These are phyloP conservation scores for Sporisorium graminicola DNA, from an alignment of 1,284 basidiomycete genomes.

Conservation along the genomic window DNA sequence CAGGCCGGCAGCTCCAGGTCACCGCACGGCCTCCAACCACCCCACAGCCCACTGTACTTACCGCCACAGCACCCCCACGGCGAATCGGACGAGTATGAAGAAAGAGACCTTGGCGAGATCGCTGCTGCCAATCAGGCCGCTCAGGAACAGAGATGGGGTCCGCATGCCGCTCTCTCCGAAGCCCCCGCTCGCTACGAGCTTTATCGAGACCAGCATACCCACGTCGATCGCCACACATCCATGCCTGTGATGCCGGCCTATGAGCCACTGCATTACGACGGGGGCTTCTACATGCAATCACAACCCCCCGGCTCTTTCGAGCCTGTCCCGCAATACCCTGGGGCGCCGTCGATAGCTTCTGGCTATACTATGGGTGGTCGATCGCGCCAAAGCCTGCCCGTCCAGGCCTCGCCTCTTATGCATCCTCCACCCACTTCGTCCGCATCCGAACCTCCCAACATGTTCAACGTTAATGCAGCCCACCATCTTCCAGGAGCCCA, in stretches of 20 bases:
- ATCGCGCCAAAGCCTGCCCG: slow-evolving; percentile 38
- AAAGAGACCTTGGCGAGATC: slow-evolving; percentile 47
- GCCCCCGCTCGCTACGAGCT: slow-evolving; percentile 29
- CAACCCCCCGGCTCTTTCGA: slow-evolving; percentile 19
- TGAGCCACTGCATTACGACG: slow-evolving; percentile 31
- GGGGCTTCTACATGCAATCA: slow-evolving; percentile 38
- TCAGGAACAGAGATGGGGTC: slow-evolving; percentile 43
- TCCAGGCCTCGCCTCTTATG: slow-evolving; percentile 29
- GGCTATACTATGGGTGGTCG: slow-evolving; percentile 20
- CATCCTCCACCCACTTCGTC: slow-evolving; percentile 27
- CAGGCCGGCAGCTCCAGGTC: slow-evolving; percentile 25
- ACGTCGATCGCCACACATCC: slow-evolving; percentile 10
- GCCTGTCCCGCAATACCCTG: slow-evolving; percentile 14
- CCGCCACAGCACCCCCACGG: slow-evolving; percentile 17
- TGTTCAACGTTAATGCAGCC: slow-evolving; percentile 50
- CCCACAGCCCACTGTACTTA: slow-evolving; percentile 23
- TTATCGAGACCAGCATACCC: slow-evolving; percentile 17
- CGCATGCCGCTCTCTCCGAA: slow-evolving; percentile 40
- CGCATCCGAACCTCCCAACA: slow-evolving; percentile 42
- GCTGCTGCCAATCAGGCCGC: slow-evolving; percentile 47
- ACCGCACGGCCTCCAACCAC: slow-evolving; percentile 14
- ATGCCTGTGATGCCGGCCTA: slow-evolving; percentile 29
- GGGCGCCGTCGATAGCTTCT: slow-evolving; percentile 32
- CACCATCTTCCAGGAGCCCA: slow-evolving; percentile 44
- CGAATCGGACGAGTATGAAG: slow-evolving; percentile 52